phyloP scores from a whole-genome alignment of 352 stramenopile species.

The Pythium biforme region DNA sequence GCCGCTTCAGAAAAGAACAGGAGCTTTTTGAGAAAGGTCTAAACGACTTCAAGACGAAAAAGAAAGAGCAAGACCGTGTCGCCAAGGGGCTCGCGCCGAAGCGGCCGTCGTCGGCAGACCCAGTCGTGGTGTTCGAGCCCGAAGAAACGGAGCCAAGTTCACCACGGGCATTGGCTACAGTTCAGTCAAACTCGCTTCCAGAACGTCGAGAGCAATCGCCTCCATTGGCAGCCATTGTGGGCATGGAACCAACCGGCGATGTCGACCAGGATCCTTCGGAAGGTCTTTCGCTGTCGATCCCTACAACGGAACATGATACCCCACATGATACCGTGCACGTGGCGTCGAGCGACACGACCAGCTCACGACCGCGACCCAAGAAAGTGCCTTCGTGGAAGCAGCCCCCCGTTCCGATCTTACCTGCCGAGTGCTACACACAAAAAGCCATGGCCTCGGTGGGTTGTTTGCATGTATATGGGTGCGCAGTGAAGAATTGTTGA shows the following conservation, averaged over 20 bases:
- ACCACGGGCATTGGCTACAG: not conserved
- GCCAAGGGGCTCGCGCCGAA: conserved; percentile 44
- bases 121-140: not conserved
- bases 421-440: conserved; percentile 44
- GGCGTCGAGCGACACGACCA: conserved; percentile 1
- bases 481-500: not conserved
- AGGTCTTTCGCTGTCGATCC: not conserved
- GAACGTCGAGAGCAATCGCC: not conserved
- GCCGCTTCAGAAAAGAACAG: conserved; percentile 37
- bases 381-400: conserved; percentile 58
- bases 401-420: conserved; percentile 54
- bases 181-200: not conserved
- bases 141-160: not conserved
- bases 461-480: not conserved
- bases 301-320: too few relatives aligned
- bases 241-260: not conserved
- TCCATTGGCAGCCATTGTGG: not conserved
- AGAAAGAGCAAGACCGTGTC: conserved; percentile 56
- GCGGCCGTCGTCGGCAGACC: not conserved
- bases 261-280: not conserved
- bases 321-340: too few relatives aligned
- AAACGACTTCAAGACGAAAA: conserved; percentile 52
- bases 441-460: conserved; percentile 52
- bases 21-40: conserved; percentile 55
- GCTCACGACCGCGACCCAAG: conserved; percentile 7